phyloP scores from a whole-genome alignment of 208 protist species.

The Leishmania aethiopica region DNA sequence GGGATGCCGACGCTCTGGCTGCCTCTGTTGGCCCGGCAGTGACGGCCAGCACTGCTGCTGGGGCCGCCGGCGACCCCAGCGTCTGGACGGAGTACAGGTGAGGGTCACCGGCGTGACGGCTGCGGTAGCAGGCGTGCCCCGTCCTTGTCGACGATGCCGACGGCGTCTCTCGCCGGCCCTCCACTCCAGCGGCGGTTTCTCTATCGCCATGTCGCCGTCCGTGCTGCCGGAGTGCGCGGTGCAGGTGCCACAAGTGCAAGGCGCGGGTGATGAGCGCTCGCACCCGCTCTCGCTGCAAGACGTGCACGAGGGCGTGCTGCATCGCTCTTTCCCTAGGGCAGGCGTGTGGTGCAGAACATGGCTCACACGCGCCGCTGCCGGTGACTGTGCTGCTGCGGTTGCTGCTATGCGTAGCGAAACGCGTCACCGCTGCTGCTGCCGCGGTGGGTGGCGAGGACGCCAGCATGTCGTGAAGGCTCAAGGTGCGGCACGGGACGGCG shows the following conservation, averaged over 20 bases:
- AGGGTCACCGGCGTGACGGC: background rate
- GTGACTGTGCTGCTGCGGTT: background rate
- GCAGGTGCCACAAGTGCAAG: background rate
- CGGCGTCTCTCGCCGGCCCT: background rate
- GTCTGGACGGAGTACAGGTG: background rate
- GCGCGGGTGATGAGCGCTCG: constrained; percentile 7
- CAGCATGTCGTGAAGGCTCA: background rate
- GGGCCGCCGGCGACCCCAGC: background rate
- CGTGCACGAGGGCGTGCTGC: background rate
- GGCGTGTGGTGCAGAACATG: background rate
- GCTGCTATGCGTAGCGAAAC: background rate
- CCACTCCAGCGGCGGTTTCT: background rate
- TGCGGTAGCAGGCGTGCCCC: background rate
- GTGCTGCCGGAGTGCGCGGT: background rate
- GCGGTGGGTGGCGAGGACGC: background rate
- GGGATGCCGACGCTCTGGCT: background rate
- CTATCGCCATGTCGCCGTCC: background rate
- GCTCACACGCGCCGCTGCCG: background rate
- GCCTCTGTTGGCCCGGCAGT: background rate
- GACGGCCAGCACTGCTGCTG: background rate
- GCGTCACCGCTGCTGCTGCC: background rate
- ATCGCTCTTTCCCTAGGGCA: background rate
- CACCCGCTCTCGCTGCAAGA: constrained; percentile 15
- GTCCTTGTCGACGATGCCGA: background rate
- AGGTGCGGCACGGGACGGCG: background rate